A percentile compares a stretch with the other conserved stretches of the same genome.
Conservation (phyloP, 202 grass and related monocot species). For the Schoenoplectus tabernaemontani region DNA sequence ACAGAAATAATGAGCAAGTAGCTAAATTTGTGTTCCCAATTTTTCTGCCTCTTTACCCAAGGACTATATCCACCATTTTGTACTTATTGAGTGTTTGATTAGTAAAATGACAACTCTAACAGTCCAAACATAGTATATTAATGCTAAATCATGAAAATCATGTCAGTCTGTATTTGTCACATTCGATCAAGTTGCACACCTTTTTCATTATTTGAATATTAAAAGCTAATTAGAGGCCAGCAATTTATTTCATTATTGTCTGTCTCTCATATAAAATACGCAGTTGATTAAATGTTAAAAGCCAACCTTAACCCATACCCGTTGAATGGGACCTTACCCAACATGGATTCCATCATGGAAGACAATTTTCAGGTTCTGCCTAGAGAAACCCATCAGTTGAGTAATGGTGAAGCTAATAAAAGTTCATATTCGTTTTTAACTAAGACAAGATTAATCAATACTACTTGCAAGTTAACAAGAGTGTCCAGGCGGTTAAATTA, state of each 20-base stretch:
- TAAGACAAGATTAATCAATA: neutral
- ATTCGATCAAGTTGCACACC: neutral
- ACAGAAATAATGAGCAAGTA: neutral
- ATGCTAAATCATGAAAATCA: neutral
- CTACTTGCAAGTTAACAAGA: neutral
- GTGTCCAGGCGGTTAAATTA: neutral
- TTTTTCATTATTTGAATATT: neutral
- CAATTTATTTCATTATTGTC: neutral
- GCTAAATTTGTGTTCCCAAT: neutral
- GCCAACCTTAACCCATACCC: neutral
- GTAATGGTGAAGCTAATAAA: neutral
- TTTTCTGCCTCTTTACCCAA: neutral
- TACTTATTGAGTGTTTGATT: neutral
- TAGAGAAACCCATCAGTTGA: neutral
- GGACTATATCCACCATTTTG: neutral
- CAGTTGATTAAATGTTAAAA: neutral
- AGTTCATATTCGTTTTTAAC: neutral
- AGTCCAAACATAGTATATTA: neutral
- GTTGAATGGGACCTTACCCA: neutral
- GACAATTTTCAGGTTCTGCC: neutral
- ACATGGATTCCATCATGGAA: neutral
- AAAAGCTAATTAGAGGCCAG: neutral
- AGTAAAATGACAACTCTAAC: neutral
- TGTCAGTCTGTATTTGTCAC: neutral
- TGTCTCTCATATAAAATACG: neutral